Evolutionary conservation across 139 green algal species (phyloP).

Genomic region (Marvania coccoides): DNA sequence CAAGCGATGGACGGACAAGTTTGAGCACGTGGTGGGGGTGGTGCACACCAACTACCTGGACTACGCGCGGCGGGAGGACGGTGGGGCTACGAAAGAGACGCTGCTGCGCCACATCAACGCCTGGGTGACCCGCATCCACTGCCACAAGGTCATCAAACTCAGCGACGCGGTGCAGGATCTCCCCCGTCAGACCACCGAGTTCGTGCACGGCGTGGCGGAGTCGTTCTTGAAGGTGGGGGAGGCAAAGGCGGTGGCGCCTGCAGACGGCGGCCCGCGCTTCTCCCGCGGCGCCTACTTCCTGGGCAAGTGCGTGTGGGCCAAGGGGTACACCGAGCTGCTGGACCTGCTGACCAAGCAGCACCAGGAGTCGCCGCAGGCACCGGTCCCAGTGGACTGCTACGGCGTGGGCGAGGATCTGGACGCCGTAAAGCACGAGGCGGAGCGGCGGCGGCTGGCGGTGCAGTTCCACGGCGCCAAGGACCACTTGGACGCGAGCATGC

Average conservation of each 20-base stretch:
- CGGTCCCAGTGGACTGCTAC: slow-evolving; percentile 83
- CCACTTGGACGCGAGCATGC: slow-evolving; percentile 72
- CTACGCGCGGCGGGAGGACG: slow-evolving; percentile 70
- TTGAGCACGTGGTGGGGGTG: slow-evolving; percentile 91
- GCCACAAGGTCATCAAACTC: slow-evolving; percentile 97
- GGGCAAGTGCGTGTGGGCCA: slow-evolving; percentile 93
- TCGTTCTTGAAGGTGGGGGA: slow-evolving; percentile 80
- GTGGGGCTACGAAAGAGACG: slow-evolving; percentile 34
- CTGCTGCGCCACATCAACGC: slow-evolving; percentile 72
- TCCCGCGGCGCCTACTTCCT: slow-evolving; percentile 89
- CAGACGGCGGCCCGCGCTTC: slow-evolving; percentile 16
- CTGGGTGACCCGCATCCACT: slow-evolving; percentile 77
- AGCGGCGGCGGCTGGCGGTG: slow-evolving; percentile 46
- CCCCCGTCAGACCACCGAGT: slow-evolving; percentile 77
- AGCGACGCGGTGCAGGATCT: slow-evolving; percentile 92
- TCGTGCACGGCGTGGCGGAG: slow-evolving; percentile 92
- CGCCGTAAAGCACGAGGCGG: slow-evolving; percentile 35
- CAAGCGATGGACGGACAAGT: slow-evolving; percentile 93
- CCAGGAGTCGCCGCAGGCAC: not conserved
- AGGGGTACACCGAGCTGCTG: slow-evolving; percentile 98
- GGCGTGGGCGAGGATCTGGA: slow-evolving; percentile 83
- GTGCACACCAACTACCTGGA: slow-evolving; percentile 99
- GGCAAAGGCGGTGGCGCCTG: slow-evolving; percentile 24
- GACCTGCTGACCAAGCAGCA: slow-evolving; percentile 57
- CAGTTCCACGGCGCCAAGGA: slow-evolving; percentile 83